Base-by-base conservation (phyloP, 1,139 yeast genomes). In the Sugiyamaella grinbergsii region DNA sequence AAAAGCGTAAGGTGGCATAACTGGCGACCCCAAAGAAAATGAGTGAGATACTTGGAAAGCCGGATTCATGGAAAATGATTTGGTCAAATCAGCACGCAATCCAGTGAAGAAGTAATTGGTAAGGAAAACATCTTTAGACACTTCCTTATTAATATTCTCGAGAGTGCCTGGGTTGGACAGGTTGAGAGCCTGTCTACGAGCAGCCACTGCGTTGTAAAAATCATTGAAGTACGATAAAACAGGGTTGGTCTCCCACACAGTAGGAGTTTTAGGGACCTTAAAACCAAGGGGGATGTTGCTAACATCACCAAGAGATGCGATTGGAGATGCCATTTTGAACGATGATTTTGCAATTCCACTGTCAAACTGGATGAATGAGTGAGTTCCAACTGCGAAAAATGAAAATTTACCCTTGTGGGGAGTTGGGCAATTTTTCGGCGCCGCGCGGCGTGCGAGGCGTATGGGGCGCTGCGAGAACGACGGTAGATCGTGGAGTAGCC, bases 21-120 rank as follows among this genome's bases (percentile, higher is more conserved):
- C 83, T 56, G 83, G 82, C 51, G 95, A 86, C 40, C 98, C 98
- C 62, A 88, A 75, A 47, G 95, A 80, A 68, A 94, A 86, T 52
- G 97, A 85, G 71, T 94, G 98, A 56, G 96, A 86, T 55, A 95
- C 87, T 77, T 94, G 98, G 85, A 94, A 93, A 54, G 91, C 95
- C 54, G 98, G 98, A 70, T 84, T 82, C 80, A 91, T 79, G 59
- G 87, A 76, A 67, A 94, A 89, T 22, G 93, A 90, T 78, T 93
- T 93, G 75, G 89, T 88, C 65, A 93, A 80, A 70, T 93, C 98
- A 53, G 98, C 98, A 71, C 96, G 85, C 66, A 94, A 80, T 55
- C 99, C 99, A 43, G 96, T 86, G 80, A 93, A 93, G 72, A 85
- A 84, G 75, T 88, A 87, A 69, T 90, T 95, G 68, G 79, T 82